phyloP scores from a whole-genome alignment of 176 grass and related monocot genomes.

The Eragrostis nindensis region DNA sequence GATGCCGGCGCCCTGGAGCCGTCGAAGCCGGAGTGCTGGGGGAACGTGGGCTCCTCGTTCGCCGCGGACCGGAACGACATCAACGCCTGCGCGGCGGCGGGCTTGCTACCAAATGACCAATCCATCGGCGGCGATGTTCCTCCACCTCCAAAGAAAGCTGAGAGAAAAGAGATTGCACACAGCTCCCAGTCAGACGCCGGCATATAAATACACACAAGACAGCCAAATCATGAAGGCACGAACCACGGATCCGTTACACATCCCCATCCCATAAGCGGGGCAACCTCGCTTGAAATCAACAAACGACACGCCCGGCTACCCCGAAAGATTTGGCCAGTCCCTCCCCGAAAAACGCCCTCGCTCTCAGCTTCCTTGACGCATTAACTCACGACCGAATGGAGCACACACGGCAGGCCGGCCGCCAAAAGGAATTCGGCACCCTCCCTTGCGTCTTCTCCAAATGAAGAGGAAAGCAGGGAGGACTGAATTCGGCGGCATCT shows the following conservation, averaged over 20 bases:
- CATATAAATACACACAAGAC: constrained; percentile 6
- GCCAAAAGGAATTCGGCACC: constrained; percentile 52
- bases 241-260: constrained; percentile 39
- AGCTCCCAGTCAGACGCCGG: constrained; percentile 1
- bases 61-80: constrained; percentile 64
- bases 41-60: constrained; percentile 44
- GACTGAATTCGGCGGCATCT: constrained; percentile 16
- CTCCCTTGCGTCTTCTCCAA: not conserved
- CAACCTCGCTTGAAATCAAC: constrained; percentile 18
- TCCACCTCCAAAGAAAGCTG: constrained; percentile 54
- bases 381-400: constrained; percentile 25
- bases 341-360: not conserved
- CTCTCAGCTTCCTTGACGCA: constrained; percentile 38
- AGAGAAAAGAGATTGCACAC: constrained; percentile 1
- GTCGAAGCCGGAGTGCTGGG: constrained; percentile 55
- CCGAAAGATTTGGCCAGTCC: constrained; percentile 45
- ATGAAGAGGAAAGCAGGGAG: constrained; percentile 1
- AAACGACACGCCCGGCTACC: not conserved
- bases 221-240: not conserved
- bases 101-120: constrained; percentile 68
- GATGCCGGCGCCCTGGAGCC: constrained; percentile 25
- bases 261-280: constrained; percentile 31
- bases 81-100: constrained; percentile 50
- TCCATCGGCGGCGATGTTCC: constrained; percentile 49
- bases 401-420: constrained; percentile 7